Evolutionary conservation across 805 yeast genomes (phyloP).

Genomic region (Cyberlindnera samutprakarnensis): DNA sequence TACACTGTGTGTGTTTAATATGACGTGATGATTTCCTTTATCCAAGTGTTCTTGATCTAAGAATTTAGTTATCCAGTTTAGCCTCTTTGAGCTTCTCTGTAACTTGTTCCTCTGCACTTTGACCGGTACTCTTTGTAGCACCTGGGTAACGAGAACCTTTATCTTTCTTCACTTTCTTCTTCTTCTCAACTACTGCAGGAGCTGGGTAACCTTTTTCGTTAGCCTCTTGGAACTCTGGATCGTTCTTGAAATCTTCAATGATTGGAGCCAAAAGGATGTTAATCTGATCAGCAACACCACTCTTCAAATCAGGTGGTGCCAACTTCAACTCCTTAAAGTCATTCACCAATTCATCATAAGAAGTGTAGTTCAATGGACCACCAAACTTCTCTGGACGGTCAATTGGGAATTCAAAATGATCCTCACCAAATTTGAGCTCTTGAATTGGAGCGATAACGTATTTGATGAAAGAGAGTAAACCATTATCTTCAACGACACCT

Average conservation of each 20-base stretch:
- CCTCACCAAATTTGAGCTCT: slow-evolving; percentile 58
- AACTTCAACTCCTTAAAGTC: slow-evolving; percentile 70
- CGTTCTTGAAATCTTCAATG: slow-evolving; percentile 54
- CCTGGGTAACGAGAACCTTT: slow-evolving; percentile 93
- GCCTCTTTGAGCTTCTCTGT: slow-evolving; percentile 33
- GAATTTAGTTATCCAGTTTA: slow-evolving; percentile 24
- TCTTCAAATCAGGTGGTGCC: slow-evolving; percentile 89
- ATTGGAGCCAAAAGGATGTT: slow-evolving; percentile 79
- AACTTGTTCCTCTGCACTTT: slow-evolving; percentile 23
- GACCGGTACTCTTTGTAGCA: slow-evolving; percentile 25
- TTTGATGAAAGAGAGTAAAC: slow-evolving; percentile 79
- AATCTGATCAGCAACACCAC: slow-evolving; percentile 84
- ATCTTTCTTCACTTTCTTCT: slow-evolving; percentile 73
- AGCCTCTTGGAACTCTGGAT: slow-evolving; percentile 69
- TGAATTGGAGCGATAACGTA: slow-evolving; percentile 81
- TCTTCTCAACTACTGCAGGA: slow-evolving; percentile 49
- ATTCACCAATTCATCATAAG: slow-evolving; percentile 59
- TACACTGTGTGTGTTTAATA: too few relatives aligned
- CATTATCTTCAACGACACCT: slow-evolving; percentile 86
- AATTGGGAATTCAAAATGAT: slow-evolving; percentile 58
- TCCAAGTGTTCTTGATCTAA: too few relatives aligned
- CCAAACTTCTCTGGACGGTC: slow-evolving; percentile 97
- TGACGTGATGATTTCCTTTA: too few relatives aligned
- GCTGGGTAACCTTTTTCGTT: slow-evolving; percentile 80
- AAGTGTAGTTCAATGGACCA: slow-evolving; percentile 72